phyloP scores from a whole-genome alignment of 2,329 filamentous ascomycete genomes.

The Fulvia fulva region DNA sequence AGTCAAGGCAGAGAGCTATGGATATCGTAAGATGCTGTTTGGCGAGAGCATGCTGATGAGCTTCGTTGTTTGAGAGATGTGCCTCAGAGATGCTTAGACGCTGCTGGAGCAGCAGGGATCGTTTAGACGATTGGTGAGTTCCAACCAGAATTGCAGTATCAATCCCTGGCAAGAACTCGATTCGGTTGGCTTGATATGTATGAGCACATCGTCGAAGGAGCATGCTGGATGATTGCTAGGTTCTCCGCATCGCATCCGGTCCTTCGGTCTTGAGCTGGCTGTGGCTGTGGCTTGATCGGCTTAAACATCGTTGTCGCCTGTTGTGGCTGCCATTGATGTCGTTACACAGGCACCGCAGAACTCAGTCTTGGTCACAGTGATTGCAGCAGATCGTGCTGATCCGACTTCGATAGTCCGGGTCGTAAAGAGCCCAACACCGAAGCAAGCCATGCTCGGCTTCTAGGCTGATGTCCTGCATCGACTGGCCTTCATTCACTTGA shows the following conservation, averaged over 20 bases:
- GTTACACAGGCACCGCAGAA: neutral
- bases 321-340: neutral
- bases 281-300: slow-evolving; percentile 11
- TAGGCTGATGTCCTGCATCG: neutral
- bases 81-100: neutral
- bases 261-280: slow-evolving; percentile 1
- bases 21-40: neutral
- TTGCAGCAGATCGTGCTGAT: neutral
- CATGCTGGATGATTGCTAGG: slow-evolving; percentile 10
- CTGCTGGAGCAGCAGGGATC: neutral
- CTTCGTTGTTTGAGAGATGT: neutral
- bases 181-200: neutral
- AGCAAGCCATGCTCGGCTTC: neutral
- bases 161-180: neutral
- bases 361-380: neutral
- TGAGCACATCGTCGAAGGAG: neutral
- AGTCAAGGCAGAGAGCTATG: neutral
- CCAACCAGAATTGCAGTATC: neutral
- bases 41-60: neutral
- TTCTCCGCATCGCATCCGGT: slow-evolving; percentile 22
- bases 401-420: neutral
- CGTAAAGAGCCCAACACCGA: neutral
- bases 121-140: neutral
- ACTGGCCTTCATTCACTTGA: slow-evolving; percentile 5
- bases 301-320: neutral